These are phyloP conservation scores for Lathyrus aphaca DNA, from an alignment of 306 rosid species.

Conservation along the genomic window DNA sequence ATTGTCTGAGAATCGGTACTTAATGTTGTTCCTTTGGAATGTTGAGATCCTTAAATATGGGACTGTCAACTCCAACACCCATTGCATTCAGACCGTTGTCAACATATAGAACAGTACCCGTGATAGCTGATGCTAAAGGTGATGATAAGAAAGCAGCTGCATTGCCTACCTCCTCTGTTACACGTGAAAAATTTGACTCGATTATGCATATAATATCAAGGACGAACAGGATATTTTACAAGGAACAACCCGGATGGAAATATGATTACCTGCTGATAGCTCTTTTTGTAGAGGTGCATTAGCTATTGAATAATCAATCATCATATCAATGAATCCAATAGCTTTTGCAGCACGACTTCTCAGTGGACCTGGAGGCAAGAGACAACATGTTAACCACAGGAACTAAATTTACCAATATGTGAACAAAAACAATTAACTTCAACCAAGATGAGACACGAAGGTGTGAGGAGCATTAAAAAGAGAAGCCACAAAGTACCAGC, in stretches of 20 bases:
- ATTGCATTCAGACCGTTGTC: conserved; percentile 90
- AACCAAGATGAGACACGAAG: conserved; percentile 12
- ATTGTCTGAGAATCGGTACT: conserved; percentile 8
- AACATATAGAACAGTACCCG: conserved; percentile 80
- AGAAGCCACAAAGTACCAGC: conserved; percentile 61
- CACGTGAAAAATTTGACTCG: conserved; percentile 31
- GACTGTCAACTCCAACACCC: conserved; percentile 91
- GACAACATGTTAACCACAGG: conserved; percentile 17
- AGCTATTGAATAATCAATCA: conserved; percentile 85
- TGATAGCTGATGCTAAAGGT: conserved; percentile 93
- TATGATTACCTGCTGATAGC: conserved; percentile 80
- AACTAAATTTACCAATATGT: conserved; percentile 12
- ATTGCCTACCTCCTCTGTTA: conserved; percentile 88
- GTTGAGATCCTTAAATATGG: conserved; percentile 50
- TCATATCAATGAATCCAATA: conserved; percentile 94
- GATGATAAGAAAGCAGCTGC: conserved; percentile 89
- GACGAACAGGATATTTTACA: not conserved
- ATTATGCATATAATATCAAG: conserved; percentile 20
- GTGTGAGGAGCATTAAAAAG: conserved; percentile 16
- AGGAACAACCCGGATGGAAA: conserved; percentile 20
- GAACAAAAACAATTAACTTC: conserved; percentile 7
- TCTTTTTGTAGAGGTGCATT: conserved; percentile 95
- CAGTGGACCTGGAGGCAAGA: conserved; percentile 69
- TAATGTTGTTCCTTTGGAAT: conserved; percentile 54
- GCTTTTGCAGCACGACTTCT: conserved; percentile 99